Evolutionary conservation across 257 asterid genomes (phyloP).

Genomic region (Vinca minor): DNA sequence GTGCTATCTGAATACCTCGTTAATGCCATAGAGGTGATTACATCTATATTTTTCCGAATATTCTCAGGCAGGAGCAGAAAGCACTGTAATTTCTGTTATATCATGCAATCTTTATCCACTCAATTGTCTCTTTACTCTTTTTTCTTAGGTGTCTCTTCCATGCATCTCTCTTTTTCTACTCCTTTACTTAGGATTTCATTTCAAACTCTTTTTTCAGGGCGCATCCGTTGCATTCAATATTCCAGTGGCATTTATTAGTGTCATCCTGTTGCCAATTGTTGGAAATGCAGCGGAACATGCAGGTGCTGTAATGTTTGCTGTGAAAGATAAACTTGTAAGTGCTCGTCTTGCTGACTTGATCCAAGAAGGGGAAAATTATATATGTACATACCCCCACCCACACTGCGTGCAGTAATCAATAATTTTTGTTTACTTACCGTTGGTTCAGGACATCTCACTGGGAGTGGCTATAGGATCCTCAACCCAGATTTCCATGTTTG

Average conservation of each 20-base stretch:
- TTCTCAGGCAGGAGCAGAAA: conserved; percentile 4
- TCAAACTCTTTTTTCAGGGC: conserved; percentile 42
- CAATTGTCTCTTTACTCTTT: not conserved
- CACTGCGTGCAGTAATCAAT: not conserved
- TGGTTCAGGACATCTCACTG: conserved; percentile 61
- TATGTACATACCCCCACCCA: too few species aligned
- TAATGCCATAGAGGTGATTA: conserved; percentile 60
- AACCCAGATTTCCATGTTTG: conserved; percentile 81
- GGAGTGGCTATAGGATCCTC: conserved; percentile 87
- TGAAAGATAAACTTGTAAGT: conserved; percentile 78
- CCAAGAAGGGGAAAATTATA: not conserved
- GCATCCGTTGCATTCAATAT: conserved; percentile 68
- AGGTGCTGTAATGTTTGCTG: conserved; percentile 78
- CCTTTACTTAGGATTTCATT: not conserved
- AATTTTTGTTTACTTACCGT: conserved; percentile 14
- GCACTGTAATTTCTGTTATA: not conserved
- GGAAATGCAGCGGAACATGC: conserved; percentile 94
- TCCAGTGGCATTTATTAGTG: conserved; percentile 78
- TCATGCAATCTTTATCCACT: not conserved
- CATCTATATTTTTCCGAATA: not conserved
- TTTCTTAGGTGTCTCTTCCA: too few species aligned
- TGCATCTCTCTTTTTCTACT: not conserved
- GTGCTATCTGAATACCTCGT: conserved; percentile 65
- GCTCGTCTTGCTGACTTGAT: conserved; percentile 9
- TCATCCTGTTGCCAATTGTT: conserved; percentile 71